Evolutionary conservation across 352 stramenopile genomes (phyloP).

Genomic region (Pythium sukuiense): DNA sequence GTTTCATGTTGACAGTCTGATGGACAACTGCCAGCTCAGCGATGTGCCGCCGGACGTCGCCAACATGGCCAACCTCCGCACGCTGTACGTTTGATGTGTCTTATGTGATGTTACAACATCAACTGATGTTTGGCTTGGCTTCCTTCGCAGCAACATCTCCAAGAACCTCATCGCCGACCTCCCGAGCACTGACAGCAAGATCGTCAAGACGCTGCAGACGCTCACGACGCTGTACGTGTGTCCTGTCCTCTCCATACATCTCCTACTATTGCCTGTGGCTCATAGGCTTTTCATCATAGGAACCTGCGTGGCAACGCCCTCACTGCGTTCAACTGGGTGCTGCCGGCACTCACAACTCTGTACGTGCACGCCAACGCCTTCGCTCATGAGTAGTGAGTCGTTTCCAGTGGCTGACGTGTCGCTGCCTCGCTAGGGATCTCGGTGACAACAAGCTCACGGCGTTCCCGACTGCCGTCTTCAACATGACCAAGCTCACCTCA

Average conservation of each 20-base stretch:
- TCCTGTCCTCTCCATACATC: background rate
- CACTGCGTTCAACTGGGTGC: slow-evolving; percentile 40
- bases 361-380: slow-evolving; percentile 9
- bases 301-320: slow-evolving; percentile 55
- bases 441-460: slow-evolving; percentile 28
- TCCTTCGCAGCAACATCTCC: slow-evolving; percentile 41
- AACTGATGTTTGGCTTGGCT: background rate
- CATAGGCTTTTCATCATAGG: slow-evolving; percentile 21
- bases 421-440: slow-evolving; percentile 15
- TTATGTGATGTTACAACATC: background rate
- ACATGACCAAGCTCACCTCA: slow-evolving; percentile 67
- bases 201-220: slow-evolving; percentile 40
- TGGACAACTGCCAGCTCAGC: slow-evolving; percentile 73
- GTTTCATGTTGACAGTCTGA: slow-evolving; percentile 32
- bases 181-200: slow-evolving; percentile 34
- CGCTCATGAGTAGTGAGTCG: background rate
- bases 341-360: slow-evolving; percentile 21
- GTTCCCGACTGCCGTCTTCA: slow-evolving; percentile 47
- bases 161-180: slow-evolving; percentile 55
- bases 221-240: slow-evolving; percentile 44
- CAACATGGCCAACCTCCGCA: slow-evolving; percentile 49
- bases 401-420: background rate
- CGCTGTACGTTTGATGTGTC: slow-evolving; percentile 38
- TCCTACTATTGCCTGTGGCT: background rate
- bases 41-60: slow-evolving; percentile 47